phyloP scores from a whole-genome alignment of 805 yeast genomes.

The Kazachstania bromeliacearum region DNA sequence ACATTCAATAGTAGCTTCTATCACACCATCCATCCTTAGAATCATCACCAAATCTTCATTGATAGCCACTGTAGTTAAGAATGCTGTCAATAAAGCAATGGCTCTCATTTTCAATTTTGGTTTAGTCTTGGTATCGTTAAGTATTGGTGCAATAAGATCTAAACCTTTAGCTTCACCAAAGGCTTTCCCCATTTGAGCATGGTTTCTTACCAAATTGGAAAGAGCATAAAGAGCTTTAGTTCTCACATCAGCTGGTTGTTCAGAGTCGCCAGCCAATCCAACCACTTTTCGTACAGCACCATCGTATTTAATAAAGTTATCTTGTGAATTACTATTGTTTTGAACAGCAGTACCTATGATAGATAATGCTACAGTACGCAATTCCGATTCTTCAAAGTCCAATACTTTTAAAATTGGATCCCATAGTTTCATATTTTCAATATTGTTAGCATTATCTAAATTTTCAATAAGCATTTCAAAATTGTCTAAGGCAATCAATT shows the following conservation, averaged over 20 bases:
- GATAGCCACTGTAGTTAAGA: slow-evolving; percentile 44
- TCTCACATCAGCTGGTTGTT: slow-evolving; percentile 31
- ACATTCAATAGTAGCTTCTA: slow-evolving; percentile 22
- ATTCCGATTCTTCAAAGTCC: slow-evolving; percentile 32
- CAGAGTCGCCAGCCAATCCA: slow-evolving; percentile 28
- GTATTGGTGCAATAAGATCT: slow-evolving; percentile 35
- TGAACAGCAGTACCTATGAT: slow-evolving; percentile 88
- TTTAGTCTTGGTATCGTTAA: slow-evolving; percentile 12
- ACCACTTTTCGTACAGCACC: slow-evolving; percentile 41
- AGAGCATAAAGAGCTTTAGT: slow-evolving; percentile 72
- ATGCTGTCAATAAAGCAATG: slow-evolving; percentile 49
- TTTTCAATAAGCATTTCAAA: slow-evolving; percentile 91
- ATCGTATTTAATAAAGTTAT: slow-evolving; percentile 46
- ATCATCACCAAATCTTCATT: slow-evolving; percentile 30
- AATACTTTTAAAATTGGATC: slow-evolving; percentile 50
- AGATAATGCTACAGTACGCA: slow-evolving; percentile 56
- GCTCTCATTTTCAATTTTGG: slow-evolving; percentile 44
- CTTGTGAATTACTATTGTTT: slow-evolving; percentile 72
- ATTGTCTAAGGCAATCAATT: slow-evolving; percentile 73
- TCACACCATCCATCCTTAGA: slow-evolving; percentile 29
- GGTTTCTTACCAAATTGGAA: slow-evolving; percentile 65
- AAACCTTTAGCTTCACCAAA: slow-evolving; percentile 60
- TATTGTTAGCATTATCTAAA: slow-evolving; percentile 88
- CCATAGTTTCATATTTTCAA: slow-evolving; percentile 81
- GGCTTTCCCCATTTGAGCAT: slow-evolving; percentile 40